A percentile compares a stretch with the other conserved stretches of the same genome.
These are phyloP conservation scores for Hysterangium stoloniferum DNA, from an alignment of 768 basidiomycete genomes.

Conservation along the genomic window DNA sequence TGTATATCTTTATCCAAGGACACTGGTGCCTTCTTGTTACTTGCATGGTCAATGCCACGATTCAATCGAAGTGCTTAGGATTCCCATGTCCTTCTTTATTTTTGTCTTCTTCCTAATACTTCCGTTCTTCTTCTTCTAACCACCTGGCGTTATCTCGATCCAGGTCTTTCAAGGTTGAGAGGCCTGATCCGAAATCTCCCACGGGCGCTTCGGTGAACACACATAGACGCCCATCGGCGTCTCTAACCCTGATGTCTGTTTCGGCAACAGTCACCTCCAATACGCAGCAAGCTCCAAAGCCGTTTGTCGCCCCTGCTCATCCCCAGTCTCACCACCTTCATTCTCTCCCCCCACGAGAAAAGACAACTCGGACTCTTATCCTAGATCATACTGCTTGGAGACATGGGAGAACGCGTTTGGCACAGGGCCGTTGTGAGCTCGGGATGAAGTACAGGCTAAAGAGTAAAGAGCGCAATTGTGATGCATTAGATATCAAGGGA, in stretches of 20 bases:
- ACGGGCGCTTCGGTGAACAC: background rate
- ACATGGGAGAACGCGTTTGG: constrained; percentile 71
- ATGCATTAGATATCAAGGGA: constrained; percentile 49
- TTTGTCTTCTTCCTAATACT: background rate
- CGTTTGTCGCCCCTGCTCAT: constrained; percentile 55
- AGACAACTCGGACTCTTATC: constrained; percentile 82
- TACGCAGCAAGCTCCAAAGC: background rate
- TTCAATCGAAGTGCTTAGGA: background rate
- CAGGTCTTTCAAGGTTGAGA: background rate
- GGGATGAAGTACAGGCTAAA: constrained; percentile 68
- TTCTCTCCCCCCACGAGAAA: constrained; percentile 79
- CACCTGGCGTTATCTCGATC: background rate
- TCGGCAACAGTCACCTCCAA: background rate
- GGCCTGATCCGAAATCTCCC: constrained; percentile 7
- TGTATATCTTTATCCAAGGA: background rate
- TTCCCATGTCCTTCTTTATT: background rate
- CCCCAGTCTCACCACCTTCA: constrained; percentile 86
- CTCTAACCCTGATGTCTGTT: background rate
- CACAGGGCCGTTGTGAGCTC: constrained; percentile 77
- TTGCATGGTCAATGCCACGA: background rate
- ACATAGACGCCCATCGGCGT: background rate
- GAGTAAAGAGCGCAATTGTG: constrained; percentile 69
- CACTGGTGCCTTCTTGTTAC: background rate
- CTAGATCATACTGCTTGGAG: constrained; percentile 86
- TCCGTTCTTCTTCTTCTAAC: background rate